Conservation (phyloP, 371 early-diverging fungal species). For the Parasitella parasitica region DNA sequence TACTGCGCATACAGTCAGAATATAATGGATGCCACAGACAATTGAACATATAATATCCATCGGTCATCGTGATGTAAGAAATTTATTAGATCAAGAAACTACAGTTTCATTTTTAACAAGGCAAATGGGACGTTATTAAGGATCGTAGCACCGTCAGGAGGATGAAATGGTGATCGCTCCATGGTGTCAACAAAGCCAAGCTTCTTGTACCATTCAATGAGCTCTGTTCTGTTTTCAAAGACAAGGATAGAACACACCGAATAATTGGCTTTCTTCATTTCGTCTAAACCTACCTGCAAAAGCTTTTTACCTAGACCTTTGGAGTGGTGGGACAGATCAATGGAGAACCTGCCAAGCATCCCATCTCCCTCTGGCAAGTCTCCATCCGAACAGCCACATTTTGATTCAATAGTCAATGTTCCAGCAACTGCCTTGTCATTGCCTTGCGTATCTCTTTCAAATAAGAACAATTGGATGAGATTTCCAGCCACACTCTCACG, state of each 20-base stretch:
- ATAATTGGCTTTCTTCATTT: constrained; percentile 24
- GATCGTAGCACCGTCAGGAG: neutral
- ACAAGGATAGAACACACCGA: constrained; percentile 37
- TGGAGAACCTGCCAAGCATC: constrained; percentile 34
- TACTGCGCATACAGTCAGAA: no score
- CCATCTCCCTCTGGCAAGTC: neutral
- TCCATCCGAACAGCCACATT: neutral
- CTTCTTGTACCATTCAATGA: constrained; percentile 48
- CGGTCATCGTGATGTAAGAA: no score
- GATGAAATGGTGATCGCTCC: constrained; percentile 29
- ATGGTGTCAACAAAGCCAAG: constrained; percentile 52
- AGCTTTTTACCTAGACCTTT: constrained; percentile 43
- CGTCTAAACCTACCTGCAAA: constrained; percentile 25
- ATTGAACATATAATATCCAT: neutral
- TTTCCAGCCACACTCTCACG: neutral
- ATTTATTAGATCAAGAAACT: no score
- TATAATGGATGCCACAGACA: neutral
- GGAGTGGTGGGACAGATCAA: constrained; percentile 39
- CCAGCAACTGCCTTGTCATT: constrained; percentile 16
- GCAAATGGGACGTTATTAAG: neutral
- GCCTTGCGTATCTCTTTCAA: neutral
- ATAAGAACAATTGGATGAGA: neutral
- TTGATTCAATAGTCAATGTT: constrained; percentile 9
- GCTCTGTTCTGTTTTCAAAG: constrained; percentile 41
- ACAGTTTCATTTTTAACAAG: neutral